These are phyloP conservation scores for Cyphellophora attinorum DNA, from an alignment of 2,329 filamentous ascomycete species.

Conservation along the genomic window DNA sequence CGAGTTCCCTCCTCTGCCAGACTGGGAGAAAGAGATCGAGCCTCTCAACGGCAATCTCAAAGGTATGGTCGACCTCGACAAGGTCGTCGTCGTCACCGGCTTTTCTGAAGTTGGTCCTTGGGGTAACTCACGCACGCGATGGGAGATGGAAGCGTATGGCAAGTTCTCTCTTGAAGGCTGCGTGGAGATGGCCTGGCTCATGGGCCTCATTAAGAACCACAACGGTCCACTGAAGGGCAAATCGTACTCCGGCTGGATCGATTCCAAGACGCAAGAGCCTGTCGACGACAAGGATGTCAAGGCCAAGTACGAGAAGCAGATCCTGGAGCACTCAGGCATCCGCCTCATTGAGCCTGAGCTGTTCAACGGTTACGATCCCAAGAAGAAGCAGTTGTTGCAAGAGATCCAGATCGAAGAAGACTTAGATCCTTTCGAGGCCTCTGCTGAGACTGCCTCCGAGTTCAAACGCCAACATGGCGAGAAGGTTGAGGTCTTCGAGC, in stretches of 20 bases:
- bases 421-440: constrained; percentile 90
- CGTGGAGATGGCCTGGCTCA: constrained; percentile 99
- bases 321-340: constrained; percentile 93
- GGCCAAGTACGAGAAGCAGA: constrained; percentile 91
- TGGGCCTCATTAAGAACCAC: constrained; percentile 98
- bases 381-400: constrained; percentile 96
- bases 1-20: constrained; percentile 79
- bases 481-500: constrained; percentile 95
- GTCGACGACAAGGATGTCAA: constrained; percentile 98
- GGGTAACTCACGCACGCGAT: constrained; percentile 95
- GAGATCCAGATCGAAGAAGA: constrained; percentile 97
- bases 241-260: constrained; percentile 91
- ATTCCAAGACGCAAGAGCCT: constrained; percentile 85
- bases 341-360: constrained; percentile 95
- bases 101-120: constrained; percentile 97
- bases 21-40: constrained; percentile 85
- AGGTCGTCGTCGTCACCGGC: constrained; percentile 93
- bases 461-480: constrained; percentile 96
- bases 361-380: constrained; percentile 93
- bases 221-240: constrained; percentile 94
- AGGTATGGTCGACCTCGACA: constrained; percentile 97
- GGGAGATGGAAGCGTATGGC: constrained; percentile 98
- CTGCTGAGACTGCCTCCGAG: constrained; percentile 93
- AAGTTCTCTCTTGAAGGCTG: constrained; percentile 96
- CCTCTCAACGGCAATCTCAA: constrained; percentile 81